Conservation (phyloP, 2,329 filamentous ascomycete species). For the Stachybotrys elegans region DNA sequence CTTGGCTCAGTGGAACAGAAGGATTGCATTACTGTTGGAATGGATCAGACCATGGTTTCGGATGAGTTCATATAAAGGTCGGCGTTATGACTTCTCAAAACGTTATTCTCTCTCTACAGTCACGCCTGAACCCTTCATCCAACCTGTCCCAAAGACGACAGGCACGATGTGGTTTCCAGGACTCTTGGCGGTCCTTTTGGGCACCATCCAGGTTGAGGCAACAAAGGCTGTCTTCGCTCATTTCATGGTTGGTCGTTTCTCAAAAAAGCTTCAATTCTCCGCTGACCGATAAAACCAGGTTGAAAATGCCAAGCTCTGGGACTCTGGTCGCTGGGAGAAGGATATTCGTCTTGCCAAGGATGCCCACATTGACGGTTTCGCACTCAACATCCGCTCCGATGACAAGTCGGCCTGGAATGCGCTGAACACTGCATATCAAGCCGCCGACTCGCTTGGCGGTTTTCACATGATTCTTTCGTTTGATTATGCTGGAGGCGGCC, state of each 20-base stretch:
- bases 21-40: too few relatives aligned
- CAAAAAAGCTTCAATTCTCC: background rate
- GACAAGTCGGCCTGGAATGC: background rate
- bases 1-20: too few relatives aligned
- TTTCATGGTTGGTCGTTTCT: background rate
- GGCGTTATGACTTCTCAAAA: too few relatives aligned
- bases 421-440: background rate
- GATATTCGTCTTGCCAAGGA: background rate
- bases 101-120: too few relatives aligned
- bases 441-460: background rate
- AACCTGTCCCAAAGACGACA: too few relatives aligned
- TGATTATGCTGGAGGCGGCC: constrained; percentile 6
- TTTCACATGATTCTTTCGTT: constrained; percentile 7
- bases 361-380: background rate
- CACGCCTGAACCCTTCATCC: too few relatives aligned
- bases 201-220: too few relatives aligned
- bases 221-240: background rate
- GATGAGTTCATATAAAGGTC: too few relatives aligned
- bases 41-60: too few relatives aligned
- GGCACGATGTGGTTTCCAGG: too few relatives aligned
- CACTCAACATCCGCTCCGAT: background rate
- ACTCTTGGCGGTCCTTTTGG: too few relatives aligned
- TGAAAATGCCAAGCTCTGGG: background rate
- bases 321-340: background rate
- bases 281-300: background rate